Evolutionary conservation across 75 land plant species (phyloP).

Genomic region (Adiantum capillusveneris): DNA sequence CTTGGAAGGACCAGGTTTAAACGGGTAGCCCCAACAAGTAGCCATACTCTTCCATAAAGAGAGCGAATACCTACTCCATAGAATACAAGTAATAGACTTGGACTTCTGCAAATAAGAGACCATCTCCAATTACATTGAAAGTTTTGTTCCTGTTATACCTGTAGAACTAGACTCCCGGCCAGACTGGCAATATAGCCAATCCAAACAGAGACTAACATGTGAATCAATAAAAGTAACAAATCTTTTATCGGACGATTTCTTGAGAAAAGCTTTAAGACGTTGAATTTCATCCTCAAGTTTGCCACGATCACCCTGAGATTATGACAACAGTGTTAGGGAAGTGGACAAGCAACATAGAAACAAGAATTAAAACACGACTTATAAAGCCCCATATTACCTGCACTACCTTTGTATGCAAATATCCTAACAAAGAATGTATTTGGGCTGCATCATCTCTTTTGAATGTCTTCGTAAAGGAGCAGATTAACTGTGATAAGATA

Average conservation of each 20-base stretch:
- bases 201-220: neutral
- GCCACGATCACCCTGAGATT: neutral
- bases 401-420: neutral
- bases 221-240: conserved; percentile 4
- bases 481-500: neutral
- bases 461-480: neutral
- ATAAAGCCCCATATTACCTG: neutral
- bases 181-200: neutral
- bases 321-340: no score
- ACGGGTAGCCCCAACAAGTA: conserved; percentile 55
- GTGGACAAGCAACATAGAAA: neutral
- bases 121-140: no score
- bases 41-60: conserved; percentile 61
- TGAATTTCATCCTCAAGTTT: neutral
- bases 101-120: no score
- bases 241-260: neutral
- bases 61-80: conserved; percentile 28
- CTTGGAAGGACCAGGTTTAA: conserved; percentile 43
- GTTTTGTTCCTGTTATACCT: no score
- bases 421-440: neutral
- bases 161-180: no score
- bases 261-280: neutral
- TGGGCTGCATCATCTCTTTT: neutral
- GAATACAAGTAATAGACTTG: no score
- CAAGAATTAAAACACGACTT: neutral